Evolutionary conservation across 371 early-diverging fungal species (phyloP).

Genomic region (Syncephalastrum racemosum): DNA sequence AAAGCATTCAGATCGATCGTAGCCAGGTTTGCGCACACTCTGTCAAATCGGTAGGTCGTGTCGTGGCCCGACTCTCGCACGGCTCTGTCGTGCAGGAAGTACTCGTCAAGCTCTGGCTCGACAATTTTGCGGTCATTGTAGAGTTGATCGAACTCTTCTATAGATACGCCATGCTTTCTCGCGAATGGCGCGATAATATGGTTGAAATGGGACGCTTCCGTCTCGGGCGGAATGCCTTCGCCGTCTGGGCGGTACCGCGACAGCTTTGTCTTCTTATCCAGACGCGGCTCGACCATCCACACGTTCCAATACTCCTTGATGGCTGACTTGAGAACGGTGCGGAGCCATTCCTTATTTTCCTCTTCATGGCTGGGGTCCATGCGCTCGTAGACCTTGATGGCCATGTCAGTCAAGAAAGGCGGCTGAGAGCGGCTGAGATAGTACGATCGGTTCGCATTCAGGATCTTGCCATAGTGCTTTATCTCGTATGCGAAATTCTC

Average conservation of each 20-base stretch:
- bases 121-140: slow-evolving; percentile 62
- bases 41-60: slow-evolving; percentile 89
- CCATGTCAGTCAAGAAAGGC: slow-evolving; percentile 95
- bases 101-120: slow-evolving; percentile 84
- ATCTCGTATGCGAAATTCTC: slow-evolving; percentile 93
- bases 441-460: slow-evolving; percentile 94
- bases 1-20: slow-evolving; percentile 88
- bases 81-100: slow-evolving; percentile 93
- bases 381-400: slow-evolving; percentile 64
- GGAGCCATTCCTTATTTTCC: slow-evolving; percentile 70
- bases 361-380: slow-evolving; percentile 32
- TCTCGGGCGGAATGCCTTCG: slow-evolving; percentile 92
- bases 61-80: slow-evolving; percentile 95
- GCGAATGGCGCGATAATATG: slow-evolving; percentile 85
- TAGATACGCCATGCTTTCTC: slow-evolving; percentile 52
- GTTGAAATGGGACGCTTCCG: slow-evolving; percentile 88
- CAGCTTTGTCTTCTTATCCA: slow-evolving; percentile 71
- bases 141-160: slow-evolving; percentile 61
- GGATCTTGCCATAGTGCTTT: slow-evolving; percentile 92
- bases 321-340: slow-evolving; percentile 64
- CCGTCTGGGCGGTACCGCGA: slow-evolving; percentile 83
- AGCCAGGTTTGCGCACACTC: slow-evolving; percentile 82
- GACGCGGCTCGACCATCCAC: slow-evolving; percentile 81
- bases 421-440: slow-evolving; percentile 93
- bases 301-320: slow-evolving; percentile 88